Conservation (phyloP, 2,329 filamentous ascomycete genomes). For the Colletotrichum tanaceti region DNA sequence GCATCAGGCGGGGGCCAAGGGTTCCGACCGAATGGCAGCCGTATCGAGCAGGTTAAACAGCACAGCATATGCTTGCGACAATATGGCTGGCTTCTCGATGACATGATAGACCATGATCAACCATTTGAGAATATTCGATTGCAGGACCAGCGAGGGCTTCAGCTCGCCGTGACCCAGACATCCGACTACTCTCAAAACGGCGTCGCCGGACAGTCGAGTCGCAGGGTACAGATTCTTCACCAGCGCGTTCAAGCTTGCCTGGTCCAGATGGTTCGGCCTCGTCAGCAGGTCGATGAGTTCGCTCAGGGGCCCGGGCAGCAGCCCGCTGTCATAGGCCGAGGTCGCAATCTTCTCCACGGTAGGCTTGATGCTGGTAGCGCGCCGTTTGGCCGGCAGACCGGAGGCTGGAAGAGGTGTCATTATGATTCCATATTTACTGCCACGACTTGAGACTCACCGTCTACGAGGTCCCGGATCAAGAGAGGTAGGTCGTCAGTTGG, state of each 20-base stretch:
- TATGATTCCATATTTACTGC: not conserved
- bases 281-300: slow-evolving; percentile 76
- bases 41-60: slow-evolving; percentile 87
- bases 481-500: slow-evolving; percentile 49
- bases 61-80: slow-evolving; percentile 79
- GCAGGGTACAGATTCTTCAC: slow-evolving; percentile 81
- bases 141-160: slow-evolving; percentile 78
- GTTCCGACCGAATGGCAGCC: slow-evolving; percentile 73
- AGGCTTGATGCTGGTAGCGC: slow-evolving; percentile 70
- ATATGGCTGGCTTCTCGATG: slow-evolving; percentile 69
- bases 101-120: slow-evolving; percentile 80
- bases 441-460: slow-evolving; percentile 33
- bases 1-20: not conserved
- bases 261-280: slow-evolving; percentile 76
- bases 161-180: slow-evolving; percentile 81
- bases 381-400: slow-evolving; percentile 72
- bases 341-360: slow-evolving; percentile 72
- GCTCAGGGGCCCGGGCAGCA: slow-evolving; percentile 69
- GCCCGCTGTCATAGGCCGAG: slow-evolving; percentile 74
- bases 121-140: slow-evolving; percentile 81
- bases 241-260: slow-evolving; percentile 76
- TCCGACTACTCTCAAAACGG: slow-evolving; percentile 75
- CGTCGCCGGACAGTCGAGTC: slow-evolving; percentile 68
- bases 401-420: slow-evolving; percentile 57
- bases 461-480: slow-evolving; percentile 53